A percentile compares a stretch with the other conserved stretches of the same genome.
These are phyloP conservation scores for Simplicillium sp. DNA, from an alignment of 2,329 filamentous ascomycete species.

Conservation along the genomic window DNA sequence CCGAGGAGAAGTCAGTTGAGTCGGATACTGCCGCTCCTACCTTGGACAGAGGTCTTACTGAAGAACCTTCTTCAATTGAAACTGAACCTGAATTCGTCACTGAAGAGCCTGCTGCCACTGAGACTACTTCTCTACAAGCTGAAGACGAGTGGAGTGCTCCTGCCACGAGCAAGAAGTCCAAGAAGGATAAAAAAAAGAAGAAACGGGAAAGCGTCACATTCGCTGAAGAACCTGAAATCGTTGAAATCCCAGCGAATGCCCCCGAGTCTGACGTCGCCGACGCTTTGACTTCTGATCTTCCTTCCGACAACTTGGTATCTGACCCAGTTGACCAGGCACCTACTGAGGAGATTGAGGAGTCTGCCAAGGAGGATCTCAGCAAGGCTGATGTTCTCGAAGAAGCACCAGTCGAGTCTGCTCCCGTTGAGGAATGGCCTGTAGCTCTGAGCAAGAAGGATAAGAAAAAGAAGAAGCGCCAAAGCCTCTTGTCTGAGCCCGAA, in stretches of 20 bases:
- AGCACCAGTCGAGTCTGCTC: background rate
- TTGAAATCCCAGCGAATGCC: no score
- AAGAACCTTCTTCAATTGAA: background rate
- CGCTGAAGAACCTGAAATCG: background rate
- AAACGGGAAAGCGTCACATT: background rate
- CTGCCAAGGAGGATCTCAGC: background rate
- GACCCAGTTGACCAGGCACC: background rate
- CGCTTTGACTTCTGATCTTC: no score
- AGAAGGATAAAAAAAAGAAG: constrained; percentile 8
- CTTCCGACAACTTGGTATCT: no score
- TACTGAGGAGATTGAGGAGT: background rate
- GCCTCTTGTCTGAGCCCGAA: constrained; percentile 3
- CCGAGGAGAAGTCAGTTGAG: background rate
- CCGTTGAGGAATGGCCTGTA: background rate
- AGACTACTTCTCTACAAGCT: background rate
- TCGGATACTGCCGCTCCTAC: background rate
- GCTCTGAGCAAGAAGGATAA: constrained; percentile 2
- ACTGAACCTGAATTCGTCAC: background rate
- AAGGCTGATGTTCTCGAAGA: background rate
- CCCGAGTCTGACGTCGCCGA: no score
- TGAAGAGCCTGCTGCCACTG: background rate
- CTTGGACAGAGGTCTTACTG: background rate
- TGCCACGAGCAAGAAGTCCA: constrained; percentile 6
- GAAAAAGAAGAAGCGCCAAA: constrained; percentile 6
- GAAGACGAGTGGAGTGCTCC: constrained; percentile 8